phyloP scores from a whole-genome alignment of 768 basidiomycete species.

The Psilocybe cubensis region DNA sequence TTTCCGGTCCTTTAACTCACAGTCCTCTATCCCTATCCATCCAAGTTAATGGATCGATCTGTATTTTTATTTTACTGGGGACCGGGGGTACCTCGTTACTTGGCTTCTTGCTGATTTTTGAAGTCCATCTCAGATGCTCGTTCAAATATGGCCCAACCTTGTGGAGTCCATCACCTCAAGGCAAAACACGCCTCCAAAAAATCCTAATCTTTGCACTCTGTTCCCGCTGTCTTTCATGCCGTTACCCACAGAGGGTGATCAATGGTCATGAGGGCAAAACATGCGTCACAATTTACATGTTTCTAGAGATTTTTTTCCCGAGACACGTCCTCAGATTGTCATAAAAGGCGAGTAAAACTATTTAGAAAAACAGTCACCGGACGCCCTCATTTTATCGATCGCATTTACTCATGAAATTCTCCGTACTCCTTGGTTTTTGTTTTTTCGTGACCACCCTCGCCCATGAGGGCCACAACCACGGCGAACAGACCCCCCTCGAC shows the following conservation, averaged over 20 bases:
- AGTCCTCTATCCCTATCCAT: not conserved
- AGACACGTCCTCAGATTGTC: conserved; percentile 4
- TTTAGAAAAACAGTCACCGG: not conserved
- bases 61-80: not conserved
- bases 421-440: conserved; percentile 24
- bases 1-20: conserved; percentile 5
- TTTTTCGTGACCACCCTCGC: conserved; percentile 27
- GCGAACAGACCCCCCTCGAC: conserved; percentile 64
- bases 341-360: conserved; percentile 13
- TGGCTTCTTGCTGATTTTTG: conserved; percentile 16
- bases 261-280: conserved; percentile 22
- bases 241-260: conserved; percentile 16
- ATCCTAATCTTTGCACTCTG: conserved; percentile 18
- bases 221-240: conserved; percentile 24
- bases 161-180: conserved; percentile 49
- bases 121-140: conserved; percentile 21
- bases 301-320: conserved; percentile 6
- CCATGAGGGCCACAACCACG: conserved; percentile 39
- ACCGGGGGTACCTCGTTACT: conserved; percentile 22
- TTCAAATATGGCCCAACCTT: conserved; percentile 17
- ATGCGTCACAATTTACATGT: conserved; percentile 9
- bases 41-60: conserved; percentile 1
- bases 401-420: conserved; percentile 18
- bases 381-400: not conserved
- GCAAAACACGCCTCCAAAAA: conserved; percentile 43